Conservation (phyloP, 768 basidiomycete species). For the Collybiopsis confluens region DNA sequence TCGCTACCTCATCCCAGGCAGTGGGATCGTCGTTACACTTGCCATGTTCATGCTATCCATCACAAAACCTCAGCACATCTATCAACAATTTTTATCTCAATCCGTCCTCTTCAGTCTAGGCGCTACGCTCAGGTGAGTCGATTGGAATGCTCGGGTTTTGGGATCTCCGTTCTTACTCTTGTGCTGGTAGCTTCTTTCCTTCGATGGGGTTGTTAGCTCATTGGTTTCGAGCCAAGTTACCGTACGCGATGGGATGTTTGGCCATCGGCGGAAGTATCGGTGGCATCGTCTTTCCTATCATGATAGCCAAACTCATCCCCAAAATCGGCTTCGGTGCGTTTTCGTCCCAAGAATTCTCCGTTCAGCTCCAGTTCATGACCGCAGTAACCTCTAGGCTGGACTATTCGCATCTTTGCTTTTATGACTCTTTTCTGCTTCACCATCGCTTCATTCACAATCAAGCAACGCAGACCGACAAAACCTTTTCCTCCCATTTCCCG, state of each 20-base stretch:
- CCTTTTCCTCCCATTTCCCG: slow-evolving; percentile 15
- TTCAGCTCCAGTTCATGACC: too few species aligned
- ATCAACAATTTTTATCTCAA: slow-evolving; percentile 24
- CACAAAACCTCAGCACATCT: slow-evolving; percentile 21
- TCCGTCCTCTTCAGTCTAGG: slow-evolving; percentile 19
- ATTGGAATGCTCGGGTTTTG: too few species aligned
- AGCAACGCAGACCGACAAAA: slow-evolving; percentile 18
- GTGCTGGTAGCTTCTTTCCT: slow-evolving; percentile 14
- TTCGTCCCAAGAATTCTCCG: too few species aligned
- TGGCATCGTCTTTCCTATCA: slow-evolving; percentile 26
- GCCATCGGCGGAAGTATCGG: too few species aligned
- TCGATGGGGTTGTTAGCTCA: too few species aligned
- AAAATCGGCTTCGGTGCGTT: slow-evolving; percentile 17
- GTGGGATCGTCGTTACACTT: slow-evolving; percentile 18
- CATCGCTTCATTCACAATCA: slow-evolving; percentile 19
- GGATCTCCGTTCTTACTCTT: too few species aligned
- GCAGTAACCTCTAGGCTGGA: slow-evolving; percentile 23
- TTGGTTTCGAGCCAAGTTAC: too few species aligned
- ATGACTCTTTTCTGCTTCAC: slow-evolving; percentile 18
- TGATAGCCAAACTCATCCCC: slow-evolving; percentile 14
- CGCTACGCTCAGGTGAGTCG: slow-evolving; percentile 14
- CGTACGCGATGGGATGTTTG: slow-evolving; percentile 5
- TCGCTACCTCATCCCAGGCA: slow-evolving; percentile 16
- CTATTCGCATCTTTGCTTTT: slow-evolving; percentile 21
- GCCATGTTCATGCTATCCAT: slow-evolving; percentile 22